Percentiles rank a stretch among this genome's conserved stretches.
Conservation (phyloP, 2,329 filamentous ascomycete species). For the Pleomassaria siparia region DNA sequence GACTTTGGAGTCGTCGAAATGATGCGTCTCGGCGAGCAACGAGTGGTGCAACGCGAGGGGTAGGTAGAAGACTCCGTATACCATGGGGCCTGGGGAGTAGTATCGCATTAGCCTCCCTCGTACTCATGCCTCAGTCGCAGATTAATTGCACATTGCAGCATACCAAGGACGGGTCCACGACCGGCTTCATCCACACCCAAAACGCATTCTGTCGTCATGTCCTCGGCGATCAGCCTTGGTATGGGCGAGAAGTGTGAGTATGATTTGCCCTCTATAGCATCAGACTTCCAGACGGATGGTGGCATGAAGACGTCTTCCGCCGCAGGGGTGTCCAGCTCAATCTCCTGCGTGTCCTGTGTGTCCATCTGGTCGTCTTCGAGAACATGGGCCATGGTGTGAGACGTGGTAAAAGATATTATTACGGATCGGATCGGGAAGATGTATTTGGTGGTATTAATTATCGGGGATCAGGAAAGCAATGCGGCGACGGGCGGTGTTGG, state of each 20-base stretch:
- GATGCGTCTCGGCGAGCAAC: slow-evolving; percentile 75
- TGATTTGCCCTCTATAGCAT: slow-evolving; percentile 47
- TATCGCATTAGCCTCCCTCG: slow-evolving; percentile 15
- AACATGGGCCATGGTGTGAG: slow-evolving; percentile 27
- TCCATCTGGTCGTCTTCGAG: slow-evolving; percentile 37
- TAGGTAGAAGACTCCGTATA: slow-evolving; percentile 71
- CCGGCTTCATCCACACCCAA: slow-evolving; percentile 94
- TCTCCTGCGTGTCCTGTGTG: slow-evolving; percentile 36
- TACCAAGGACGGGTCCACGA: slow-evolving; percentile 87
- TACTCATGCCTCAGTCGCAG: background rate
- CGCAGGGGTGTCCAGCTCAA: slow-evolving; percentile 38
- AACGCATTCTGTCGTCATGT: slow-evolving; percentile 64
- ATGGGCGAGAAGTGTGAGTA: slow-evolving; percentile 53
- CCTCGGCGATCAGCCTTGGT: slow-evolving; percentile 42
- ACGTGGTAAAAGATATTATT: no score
- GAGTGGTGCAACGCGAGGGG: slow-evolving; percentile 65
- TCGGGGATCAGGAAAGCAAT: no score
- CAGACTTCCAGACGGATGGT: slow-evolving; percentile 45
- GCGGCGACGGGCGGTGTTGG: background rate
- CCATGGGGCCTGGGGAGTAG: slow-evolving; percentile 60
- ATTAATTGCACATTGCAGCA: slow-evolving; percentile 28
- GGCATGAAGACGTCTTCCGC: slow-evolving; percentile 50
- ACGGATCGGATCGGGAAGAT: no score
- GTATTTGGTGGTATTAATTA: no score
- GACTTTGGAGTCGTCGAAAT: slow-evolving; percentile 94